Base-by-base conservation (phyloP, 164 flowering plant species). In the Dillenia suffruticosa region DNA sequence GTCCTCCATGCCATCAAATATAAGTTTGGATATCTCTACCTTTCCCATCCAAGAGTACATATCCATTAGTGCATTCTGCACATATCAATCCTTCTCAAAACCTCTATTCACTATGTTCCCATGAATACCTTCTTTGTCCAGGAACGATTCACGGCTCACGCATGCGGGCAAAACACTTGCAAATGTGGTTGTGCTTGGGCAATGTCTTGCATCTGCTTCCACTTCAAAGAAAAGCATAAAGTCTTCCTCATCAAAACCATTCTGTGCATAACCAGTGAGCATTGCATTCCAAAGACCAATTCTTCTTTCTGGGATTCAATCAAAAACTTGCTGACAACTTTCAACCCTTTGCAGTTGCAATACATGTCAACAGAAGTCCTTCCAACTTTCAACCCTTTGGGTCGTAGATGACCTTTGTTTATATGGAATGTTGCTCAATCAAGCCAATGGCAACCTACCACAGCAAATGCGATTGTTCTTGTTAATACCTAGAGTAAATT, bases 341-440 rank as follows among this genome's bases (percentile, higher is more conserved):
- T 70, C 72, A 24, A 84, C 82, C 63, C 55, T 43, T 68, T 62
- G 61, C 94, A 90, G 51, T 86, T 88, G 68, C 87, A 86, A 64
- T 88, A 90, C 97, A 90, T 86, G 72, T 90, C 97, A 49, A 90
- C 92, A 46, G 88, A 69, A 65, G 97, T 87, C 76, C 90, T 86
- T 9, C 77, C 81, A 19, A 87, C 87, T n/a, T n/a, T n/a, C n/a
- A n/a, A n/a, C n/a, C n/a, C n/a, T n/a, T n/a, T n/a, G n/a, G n/a
- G n/a, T n/a, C 40, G 5, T 26, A 26, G 40, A 24, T 26, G 40
- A 26, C 40, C 40, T 2, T 24, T 26, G 40, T 1, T 26, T 26
- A 26, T 26, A 26, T 26, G 40, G 40, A 26, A 2, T 26, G 40
- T 26, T 26, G 40, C 40, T 26, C 40, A 1, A 26, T 26, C 40